Evolutionary conservation across 345 rosid genomes (phyloP).

Genomic region (Gossypioides kirkii): DNA sequence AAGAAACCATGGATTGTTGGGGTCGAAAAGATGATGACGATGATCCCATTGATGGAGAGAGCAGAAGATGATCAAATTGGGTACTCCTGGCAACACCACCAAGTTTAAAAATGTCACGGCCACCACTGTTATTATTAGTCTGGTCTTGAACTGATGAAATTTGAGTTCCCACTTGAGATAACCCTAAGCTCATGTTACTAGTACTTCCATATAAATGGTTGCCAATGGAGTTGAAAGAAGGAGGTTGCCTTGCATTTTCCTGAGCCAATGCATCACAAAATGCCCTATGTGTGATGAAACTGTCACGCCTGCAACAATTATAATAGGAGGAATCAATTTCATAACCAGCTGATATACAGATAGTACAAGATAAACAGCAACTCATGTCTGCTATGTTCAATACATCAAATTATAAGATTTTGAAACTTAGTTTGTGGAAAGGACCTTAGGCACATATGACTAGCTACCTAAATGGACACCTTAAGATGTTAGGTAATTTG

Average conservation of each 20-base stretch:
- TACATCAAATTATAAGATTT: conserved; percentile 38
- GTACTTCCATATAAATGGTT: conserved; percentile 45
- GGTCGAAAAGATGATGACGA: conserved; percentile 16
- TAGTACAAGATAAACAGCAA: conserved; percentile 13
- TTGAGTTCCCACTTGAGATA: conserved; percentile 48
- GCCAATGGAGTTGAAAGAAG: conserved; percentile 38
- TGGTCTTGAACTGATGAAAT: conserved; percentile 33
- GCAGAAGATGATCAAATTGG: conserved; percentile 43
- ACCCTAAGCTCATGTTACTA: conserved; percentile 31
- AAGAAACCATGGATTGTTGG: conserved; percentile 20
- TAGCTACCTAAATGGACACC: conserved; percentile 25
- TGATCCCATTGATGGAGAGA: conserved; percentile 25
- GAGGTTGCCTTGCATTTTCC: conserved; percentile 60
- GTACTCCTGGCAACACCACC: conserved; percentile 26
- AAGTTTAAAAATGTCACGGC: conserved; percentile 37
- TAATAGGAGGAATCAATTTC: conserved; percentile 22
- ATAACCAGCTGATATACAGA: neutral
- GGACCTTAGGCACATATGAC: neutral
- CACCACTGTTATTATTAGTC: conserved; percentile 14
- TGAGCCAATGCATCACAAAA: conserved; percentile 83
- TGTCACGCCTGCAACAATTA: conserved; percentile 60
- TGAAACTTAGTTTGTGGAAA: conserved; percentile 11
- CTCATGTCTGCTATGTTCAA: conserved; percentile 30
- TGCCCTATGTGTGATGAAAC: conserved; percentile 84
- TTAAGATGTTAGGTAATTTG: neutral